phyloP scores from a whole-genome alignment of 1,284 basidiomycete species.

The Phlebopus sp. region DNA sequence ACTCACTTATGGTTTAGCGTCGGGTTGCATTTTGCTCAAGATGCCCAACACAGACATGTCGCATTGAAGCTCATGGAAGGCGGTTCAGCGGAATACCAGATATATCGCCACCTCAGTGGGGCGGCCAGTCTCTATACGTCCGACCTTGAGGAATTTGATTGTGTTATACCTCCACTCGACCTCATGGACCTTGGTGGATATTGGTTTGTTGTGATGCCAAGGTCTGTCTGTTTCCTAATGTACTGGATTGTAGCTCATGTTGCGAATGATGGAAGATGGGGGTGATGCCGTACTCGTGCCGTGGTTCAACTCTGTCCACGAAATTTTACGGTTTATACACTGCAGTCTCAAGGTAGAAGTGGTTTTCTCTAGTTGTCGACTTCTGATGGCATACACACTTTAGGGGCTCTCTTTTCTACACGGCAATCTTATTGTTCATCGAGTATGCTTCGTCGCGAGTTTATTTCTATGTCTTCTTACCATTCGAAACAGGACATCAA shows the following conservation, averaged over 20 bases:
- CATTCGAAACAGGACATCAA: neutral
- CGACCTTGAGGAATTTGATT: neutral
- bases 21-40: too few relatives aligned
- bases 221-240: slow-evolving; percentile 7
- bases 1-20: too few relatives aligned
- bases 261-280: neutral
- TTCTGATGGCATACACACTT: neutral
- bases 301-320: neutral
- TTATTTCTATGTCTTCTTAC: neutral
- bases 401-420: slow-evolving; percentile 20
- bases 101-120: neutral
- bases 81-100: neutral
- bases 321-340: slow-evolving; percentile 2
- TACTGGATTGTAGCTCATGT: neutral
- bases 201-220: slow-evolving; percentile 23
- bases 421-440: slow-evolving; percentile 17
- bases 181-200: slow-evolving; percentile 11
- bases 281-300: neutral
- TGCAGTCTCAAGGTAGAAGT: slow-evolving; percentile 2
- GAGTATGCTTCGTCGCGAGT: slow-evolving; percentile 7
- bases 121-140: slow-evolving; percentile 1
- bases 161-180: slow-evolving; percentile 17
- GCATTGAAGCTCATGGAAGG: slow-evolving; percentile 4
- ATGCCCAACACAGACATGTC: slow-evolving; percentile 2
- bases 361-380: neutral